Percentiles rank a stretch among this genome's conserved stretches.
Evolutionary conservation across 139 green algal genomes (phyloP).

Genomic region (Chlamydomonas sp.): DNA sequence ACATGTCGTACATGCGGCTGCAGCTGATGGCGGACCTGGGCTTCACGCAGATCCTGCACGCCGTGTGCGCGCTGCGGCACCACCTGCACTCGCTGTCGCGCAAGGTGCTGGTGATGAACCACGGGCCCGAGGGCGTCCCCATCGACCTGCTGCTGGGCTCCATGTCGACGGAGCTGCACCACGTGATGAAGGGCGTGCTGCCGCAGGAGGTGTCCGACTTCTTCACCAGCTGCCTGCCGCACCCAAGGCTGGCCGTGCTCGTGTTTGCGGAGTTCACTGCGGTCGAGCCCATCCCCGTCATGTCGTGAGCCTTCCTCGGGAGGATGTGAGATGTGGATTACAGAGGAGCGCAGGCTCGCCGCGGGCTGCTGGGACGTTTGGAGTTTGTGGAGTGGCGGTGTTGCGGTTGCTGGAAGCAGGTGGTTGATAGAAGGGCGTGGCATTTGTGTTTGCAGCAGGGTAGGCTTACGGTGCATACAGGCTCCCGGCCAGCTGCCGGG

Average conservation of each 20-base stretch:
- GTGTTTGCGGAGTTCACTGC: slow-evolving; percentile 66
- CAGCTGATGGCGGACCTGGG: slow-evolving; percentile 41
- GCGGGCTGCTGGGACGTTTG: too few relatives aligned
- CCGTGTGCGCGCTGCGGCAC: slow-evolving; percentile 49
- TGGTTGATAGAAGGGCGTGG: too few relatives aligned
- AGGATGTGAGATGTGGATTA: not conserved
- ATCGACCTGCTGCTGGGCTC: slow-evolving; percentile 64
- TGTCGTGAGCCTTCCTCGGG: not conserved
- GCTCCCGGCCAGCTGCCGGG: too few relatives aligned
- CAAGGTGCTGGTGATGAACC: slow-evolving; percentile 49
- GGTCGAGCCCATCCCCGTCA: slow-evolving; percentile 25
- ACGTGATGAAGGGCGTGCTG: slow-evolving; percentile 44
- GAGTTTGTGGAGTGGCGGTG: too few relatives aligned
- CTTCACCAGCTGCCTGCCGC: slow-evolving; percentile 52
- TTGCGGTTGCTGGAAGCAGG: too few relatives aligned
- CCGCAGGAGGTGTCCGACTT: slow-evolving; percentile 52
- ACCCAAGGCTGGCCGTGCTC: slow-evolving; percentile 58
- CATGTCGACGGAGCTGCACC: slow-evolving; percentile 57
- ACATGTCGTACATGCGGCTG: slow-evolving; percentile 54
- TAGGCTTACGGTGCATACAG: too few relatives aligned
- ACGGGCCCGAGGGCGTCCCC: slow-evolving; percentile 50
- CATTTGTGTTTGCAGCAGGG: too few relatives aligned
- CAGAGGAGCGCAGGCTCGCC: not conserved
- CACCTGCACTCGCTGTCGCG: slow-evolving; percentile 61
- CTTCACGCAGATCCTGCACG: slow-evolving; percentile 34